phyloP scores from a whole-genome alignment of 176 grass and related monocot genomes.

The Lolium rigidum region DNA sequence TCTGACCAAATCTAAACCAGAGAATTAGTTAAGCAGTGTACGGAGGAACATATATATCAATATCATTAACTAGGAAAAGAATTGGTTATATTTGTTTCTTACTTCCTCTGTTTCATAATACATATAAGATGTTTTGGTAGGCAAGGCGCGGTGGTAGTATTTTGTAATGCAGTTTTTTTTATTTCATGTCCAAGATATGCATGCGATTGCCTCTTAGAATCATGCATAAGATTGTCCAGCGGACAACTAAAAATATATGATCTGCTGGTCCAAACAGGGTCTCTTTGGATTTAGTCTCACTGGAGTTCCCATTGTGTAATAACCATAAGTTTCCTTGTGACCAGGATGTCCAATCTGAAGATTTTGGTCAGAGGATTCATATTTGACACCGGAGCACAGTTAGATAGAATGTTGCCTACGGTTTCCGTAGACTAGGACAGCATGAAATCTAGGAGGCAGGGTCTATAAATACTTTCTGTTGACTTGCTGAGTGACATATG shows the following conservation, averaged over 20 bases:
- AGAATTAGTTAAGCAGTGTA: not conserved
- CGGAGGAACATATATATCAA: not conserved
- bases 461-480: slow-evolving; percentile 39
- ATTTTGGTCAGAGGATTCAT: slow-evolving; percentile 35
- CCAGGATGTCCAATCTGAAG: slow-evolving; percentile 40
- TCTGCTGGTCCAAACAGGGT: slow-evolving; percentile 1
- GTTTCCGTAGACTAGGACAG: not conserved
- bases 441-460: not conserved
- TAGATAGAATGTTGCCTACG: slow-evolving; percentile 39
- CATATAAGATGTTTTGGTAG: no score
- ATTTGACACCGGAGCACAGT: not conserved
- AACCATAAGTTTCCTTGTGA: not conserved
- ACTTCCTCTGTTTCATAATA: no score
- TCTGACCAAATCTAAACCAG: not conserved
- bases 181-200: not conserved
- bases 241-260: not conserved
- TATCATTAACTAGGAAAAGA: not conserved
- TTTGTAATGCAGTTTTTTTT: not conserved
- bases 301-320: slow-evolving; percentile 37
- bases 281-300: not conserved
- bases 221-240: not conserved
- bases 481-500: slow-evolving; percentile 41
- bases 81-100: no score
- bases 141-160: no score
- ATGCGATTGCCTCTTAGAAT: not conserved